Percentiles rank a stretch among this genome's conserved stretches.
Conservation (phyloP, 768 basidiomycete genomes). For the Suillus clintonianus region DNA sequence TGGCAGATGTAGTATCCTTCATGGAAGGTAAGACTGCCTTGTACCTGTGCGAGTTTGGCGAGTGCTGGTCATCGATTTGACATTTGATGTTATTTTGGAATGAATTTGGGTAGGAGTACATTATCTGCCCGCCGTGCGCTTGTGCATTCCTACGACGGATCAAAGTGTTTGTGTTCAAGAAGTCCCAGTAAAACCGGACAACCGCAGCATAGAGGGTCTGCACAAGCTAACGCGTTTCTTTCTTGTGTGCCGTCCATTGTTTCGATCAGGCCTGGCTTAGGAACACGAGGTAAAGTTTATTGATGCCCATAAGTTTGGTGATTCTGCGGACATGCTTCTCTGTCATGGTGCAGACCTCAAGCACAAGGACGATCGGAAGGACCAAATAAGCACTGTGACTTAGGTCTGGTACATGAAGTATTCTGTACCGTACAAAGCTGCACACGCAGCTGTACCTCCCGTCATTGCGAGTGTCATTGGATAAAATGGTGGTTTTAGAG, state of each 20-base stretch:
- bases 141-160: no score
- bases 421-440: constrained; percentile 28
- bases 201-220: not conserved
- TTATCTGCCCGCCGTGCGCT: not conserved
- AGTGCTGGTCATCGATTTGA: constrained; percentile 5
- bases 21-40: no score
- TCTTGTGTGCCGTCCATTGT: no score
- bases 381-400: not conserved
- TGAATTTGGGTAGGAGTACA: not conserved
- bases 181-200: no score
- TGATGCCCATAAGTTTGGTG: not conserved
- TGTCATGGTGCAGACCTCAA: no score
- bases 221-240: not conserved
- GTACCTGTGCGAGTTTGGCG: no score
- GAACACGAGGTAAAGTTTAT: no score
- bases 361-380: not conserved
- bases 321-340: not conserved
- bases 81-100: constrained; percentile 4
- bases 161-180: not conserved
- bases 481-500: constrained; percentile 32
- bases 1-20: no score
- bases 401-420: constrained; percentile 28
- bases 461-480: constrained; percentile 35
- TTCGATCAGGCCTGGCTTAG: no score
- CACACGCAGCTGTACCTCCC: constrained; percentile 30